Base-by-base conservation (phyloP, 2,329 filamentous ascomycete genomes). In the Fonsecaea multimorphosa region DNA sequence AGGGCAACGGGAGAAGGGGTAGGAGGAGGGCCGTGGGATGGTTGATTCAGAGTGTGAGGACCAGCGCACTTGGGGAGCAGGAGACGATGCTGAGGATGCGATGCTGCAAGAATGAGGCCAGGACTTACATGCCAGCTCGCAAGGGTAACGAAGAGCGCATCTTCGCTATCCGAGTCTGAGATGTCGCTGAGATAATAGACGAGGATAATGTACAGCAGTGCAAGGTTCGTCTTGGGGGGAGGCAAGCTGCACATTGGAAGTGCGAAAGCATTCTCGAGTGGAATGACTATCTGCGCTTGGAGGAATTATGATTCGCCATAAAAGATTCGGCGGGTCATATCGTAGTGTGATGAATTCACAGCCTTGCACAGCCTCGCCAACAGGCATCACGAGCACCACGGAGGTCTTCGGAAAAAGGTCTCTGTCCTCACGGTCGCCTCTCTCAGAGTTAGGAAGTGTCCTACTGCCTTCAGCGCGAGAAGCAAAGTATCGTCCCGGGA, bases 121-220 rank as follows among this genome's bases (percentile, higher is more conserved):
- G 19, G 29, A 62, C 64, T 66, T 54, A 66, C 64, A 66, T 44
- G 64, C 64, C 64, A 46, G 44, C 22, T 8, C 46, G 64, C 32
- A 66, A 58, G 9, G 64, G 52, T n/a, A 63, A n/a, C 11, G 64
- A 62, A 8, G 64, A 32, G 16, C 46, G 59, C 64, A 66, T 66
- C 11, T 36, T 53, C 14, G 29, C 16, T 22, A 53, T n/a, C 11
- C 24, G 8, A 36, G 7, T 31, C 11, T 31, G 56, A 32, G 36
- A 46, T 29, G 56, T 3, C 12, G 40, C 16, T 24, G 54, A 40
- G 54, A 9, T 3, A 38, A 11, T 29, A 2, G 44, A 32, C 22
- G 24, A 49, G 56, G 44, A 24, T 24, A 14, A 24, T 5, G 7
- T 24, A 49, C 22, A 12, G 9, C 22, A 8, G 44, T 49, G 9